Evolutionary conservation across 2,329 filamentous ascomycete species (phyloP).

Genomic region (Aaosphaeria arxii): DNA sequence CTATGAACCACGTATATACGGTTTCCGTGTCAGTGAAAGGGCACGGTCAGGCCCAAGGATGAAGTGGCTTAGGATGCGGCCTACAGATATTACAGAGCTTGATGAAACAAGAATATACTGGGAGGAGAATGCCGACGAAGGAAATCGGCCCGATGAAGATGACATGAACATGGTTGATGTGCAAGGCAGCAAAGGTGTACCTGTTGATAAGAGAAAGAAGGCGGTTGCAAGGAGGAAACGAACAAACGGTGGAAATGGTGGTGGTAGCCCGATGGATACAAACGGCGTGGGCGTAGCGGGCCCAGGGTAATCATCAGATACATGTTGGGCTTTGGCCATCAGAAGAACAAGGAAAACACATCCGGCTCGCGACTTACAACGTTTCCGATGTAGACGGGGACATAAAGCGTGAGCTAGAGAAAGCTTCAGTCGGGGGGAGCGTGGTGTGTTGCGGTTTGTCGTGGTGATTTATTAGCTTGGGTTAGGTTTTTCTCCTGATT

Average conservation of each 20-base stretch:
- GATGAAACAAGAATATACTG: constrained; percentile 63
- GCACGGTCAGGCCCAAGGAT: constrained; percentile 89
- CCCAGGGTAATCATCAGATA: neutral
- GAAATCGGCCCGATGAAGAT: constrained; percentile 33
- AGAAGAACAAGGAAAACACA: too few relatives aligned
- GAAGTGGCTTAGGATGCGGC: constrained; percentile 91
- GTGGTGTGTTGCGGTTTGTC: neutral
- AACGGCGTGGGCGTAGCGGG: constrained; percentile 34
- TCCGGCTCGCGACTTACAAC: too few relatives aligned
- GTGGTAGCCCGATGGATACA: constrained; percentile 41
- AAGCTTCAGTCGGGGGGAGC: neutral
- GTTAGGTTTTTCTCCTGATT: neutral
- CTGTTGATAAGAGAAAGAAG: constrained; percentile 35
- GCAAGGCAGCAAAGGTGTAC: constrained; percentile 24
- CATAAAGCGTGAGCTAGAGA: neutral
- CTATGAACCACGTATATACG: constrained; percentile 95
- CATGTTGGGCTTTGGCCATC: too few relatives aligned
- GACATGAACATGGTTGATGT: constrained; percentile 40
- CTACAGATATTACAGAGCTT: constrained; percentile 73
- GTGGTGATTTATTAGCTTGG: neutral
- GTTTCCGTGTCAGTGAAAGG: constrained; percentile 89
- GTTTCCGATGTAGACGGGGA: neutral
- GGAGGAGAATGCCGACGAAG: constrained; percentile 37
- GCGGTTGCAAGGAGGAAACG: constrained; percentile 34
- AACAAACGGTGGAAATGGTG: constrained; percentile 24